Percentiles rank a stretch among this genome's conserved stretches.
phyloP scores from a whole-genome alignment of 1,284 basidiomycete genomes.

The Ceratorhiza oryzae-sativae region DNA sequence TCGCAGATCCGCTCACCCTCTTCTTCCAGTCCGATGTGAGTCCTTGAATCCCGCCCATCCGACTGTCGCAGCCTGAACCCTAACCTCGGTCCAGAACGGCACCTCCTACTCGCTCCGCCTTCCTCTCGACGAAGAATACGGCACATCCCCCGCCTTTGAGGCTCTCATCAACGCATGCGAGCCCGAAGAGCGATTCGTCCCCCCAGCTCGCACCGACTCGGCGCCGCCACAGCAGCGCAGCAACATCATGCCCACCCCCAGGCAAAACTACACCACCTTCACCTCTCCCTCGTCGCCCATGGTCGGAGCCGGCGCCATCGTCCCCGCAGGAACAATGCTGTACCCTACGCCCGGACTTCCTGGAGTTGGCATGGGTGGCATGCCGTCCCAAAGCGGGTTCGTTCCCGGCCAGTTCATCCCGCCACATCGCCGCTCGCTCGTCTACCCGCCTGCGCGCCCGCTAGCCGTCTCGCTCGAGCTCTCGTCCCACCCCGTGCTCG shows the following conservation, averaged over 20 bases:
- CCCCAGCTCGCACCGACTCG: slow-evolving; percentile 30
- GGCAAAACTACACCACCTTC: slow-evolving; percentile 30
- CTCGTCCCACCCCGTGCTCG: slow-evolving; percentile 78
- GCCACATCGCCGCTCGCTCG: slow-evolving; percentile 37
- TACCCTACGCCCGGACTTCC: slow-evolving; percentile 14
- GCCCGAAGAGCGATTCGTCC: slow-evolving; percentile 50
- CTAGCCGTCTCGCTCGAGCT: slow-evolving; percentile 77
- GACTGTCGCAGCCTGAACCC: slow-evolving; percentile 6
- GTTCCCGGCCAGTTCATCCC: slow-evolving; percentile 35
- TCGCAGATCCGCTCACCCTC: slow-evolving; percentile 67
- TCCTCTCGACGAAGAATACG: slow-evolving; percentile 76
- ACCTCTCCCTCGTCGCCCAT: slow-evolving; percentile 37
- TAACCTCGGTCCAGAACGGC: slow-evolving; percentile 60
- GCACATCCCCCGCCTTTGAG: slow-evolving; percentile 77
- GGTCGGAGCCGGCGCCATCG: slow-evolving; percentile 28
- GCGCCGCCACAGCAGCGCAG: slow-evolving; percentile 26
- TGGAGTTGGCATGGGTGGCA: background rate
- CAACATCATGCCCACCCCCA: slow-evolving; percentile 28
- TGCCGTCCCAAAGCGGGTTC: background rate
- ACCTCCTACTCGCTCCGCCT: slow-evolving; percentile 81
- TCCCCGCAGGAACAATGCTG: slow-evolving; percentile 30
- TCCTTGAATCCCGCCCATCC: slow-evolving; percentile 37
- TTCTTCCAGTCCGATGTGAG: slow-evolving; percentile 80
- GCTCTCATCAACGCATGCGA: slow-evolving; percentile 75
- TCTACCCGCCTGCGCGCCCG: slow-evolving; percentile 66